Percentiles rank a stretch among this genome's conserved stretches.
These are phyloP conservation scores for Metschnikowia cerradonensis DNA, from an alignment of 805 yeast genomes.

Conservation along the genomic window DNA sequence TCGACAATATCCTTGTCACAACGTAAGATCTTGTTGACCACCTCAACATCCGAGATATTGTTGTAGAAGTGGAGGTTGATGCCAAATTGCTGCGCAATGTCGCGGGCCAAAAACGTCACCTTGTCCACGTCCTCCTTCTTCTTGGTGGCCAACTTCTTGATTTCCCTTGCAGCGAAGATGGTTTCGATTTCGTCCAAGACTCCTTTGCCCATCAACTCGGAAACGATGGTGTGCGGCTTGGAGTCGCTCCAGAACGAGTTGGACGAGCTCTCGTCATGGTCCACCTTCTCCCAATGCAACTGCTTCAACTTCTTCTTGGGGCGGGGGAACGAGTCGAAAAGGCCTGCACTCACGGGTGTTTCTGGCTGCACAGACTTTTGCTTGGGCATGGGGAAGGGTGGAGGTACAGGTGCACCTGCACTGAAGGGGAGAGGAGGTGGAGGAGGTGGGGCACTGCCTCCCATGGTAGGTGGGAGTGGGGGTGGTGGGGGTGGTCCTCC, in stretches of 20 bases:
- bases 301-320: constrained; percentile 65
- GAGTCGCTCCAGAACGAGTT: constrained; percentile 61
- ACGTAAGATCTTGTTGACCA: constrained; percentile 65
- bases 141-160: constrained; percentile 40
- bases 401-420: constrained; percentile 22
- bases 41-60: constrained; percentile 53
- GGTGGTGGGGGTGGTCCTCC: constrained; percentile 22
- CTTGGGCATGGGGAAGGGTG: constrained; percentile 22
- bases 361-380: constrained; percentile 13
- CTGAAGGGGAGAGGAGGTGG: constrained; percentile 23
- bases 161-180: constrained; percentile 56
- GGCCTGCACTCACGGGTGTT: constrained; percentile 19
- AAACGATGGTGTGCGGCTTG: constrained; percentile 42
- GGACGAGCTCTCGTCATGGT: constrained; percentile 36
- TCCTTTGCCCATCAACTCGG: constrained; percentile 53
- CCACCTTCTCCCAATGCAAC: constrained; percentile 78
- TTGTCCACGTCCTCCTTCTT: constrained; percentile 43
- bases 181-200: constrained; percentile 61
- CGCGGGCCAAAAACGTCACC: constrained; percentile 59
- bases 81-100: constrained; percentile 89
- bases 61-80: constrained; percentile 83
- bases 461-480: constrained; percentile 21
- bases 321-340: constrained; percentile 49
- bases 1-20: constrained; percentile 72
- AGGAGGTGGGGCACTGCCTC: constrained; percentile 22